Evolutionary conservation across 352 stramenopile genomes (phyloP), one percentile per base, ranked within the genome.

Genomic region (Bremia lactucae): DNA sequence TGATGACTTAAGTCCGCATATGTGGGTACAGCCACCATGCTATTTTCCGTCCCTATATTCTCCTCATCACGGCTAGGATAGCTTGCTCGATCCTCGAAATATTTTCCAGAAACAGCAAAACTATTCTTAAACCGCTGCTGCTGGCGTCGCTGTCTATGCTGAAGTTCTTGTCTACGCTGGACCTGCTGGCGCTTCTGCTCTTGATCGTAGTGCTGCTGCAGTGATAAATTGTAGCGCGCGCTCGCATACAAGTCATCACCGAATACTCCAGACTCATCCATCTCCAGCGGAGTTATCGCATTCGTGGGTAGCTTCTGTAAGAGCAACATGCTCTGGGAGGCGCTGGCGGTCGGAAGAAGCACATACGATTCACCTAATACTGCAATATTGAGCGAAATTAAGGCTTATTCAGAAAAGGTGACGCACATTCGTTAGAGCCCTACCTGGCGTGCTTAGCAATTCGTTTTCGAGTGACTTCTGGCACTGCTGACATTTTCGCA

Each of bases 1-100:
- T 87, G 74, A 41, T 85, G 66, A 33, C 75, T 89, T 4, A 89
- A 45, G 36, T 87, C 72, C 3, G 77, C 76, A 40, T 86, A 76
- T 1, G 72, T 83, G 21, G 70, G 59, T 2, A 83, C 65, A 7
- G 68, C 74, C 33, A 70, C 62, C 45, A 83, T 65, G 37, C 75
- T 85, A 26, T 87, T 70, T 14, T 60, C 53, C 50, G 84, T 61
- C 31, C 44, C 42, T 10, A 25, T 5, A 11, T 36, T 42, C 16
- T 66, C 52, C 2, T 62, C 55, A 23, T 61, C 36, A 1, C 50
- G 31, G 18, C 49, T 52, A 10, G 49, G 37, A 31, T 20, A 47
- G 4, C 49, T 46, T 7, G 55, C 52, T 25, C 62, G 59, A 20
- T 31, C 42, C 14, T 56, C 51, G 29, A 61, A 58, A 29, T 60